These are phyloP conservation scores for Persicaria tinctoria DNA, from an alignment of 148 eudicot species.

Conservation along the genomic window DNA sequence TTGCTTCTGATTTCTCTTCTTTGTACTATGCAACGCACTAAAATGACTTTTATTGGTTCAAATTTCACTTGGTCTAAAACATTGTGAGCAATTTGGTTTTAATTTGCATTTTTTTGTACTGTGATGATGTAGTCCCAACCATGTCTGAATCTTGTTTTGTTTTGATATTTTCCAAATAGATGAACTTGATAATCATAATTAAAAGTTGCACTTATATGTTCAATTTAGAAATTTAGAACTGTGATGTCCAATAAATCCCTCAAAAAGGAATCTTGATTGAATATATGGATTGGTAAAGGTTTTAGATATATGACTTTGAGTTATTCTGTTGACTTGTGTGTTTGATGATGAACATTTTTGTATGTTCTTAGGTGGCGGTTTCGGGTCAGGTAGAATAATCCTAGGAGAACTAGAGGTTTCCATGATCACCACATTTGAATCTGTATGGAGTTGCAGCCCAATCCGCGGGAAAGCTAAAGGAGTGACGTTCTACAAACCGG, in stretches of 20 bases:
- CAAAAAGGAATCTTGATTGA: background rate
- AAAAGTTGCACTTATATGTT: background rate
- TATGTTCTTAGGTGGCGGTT: slow-evolving; percentile 56
- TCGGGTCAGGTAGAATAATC: slow-evolving; percentile 61
- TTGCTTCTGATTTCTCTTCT: background rate
- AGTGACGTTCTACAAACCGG: slow-evolving; percentile 62
- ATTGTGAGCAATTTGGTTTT: background rate
- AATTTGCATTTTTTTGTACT: background rate
- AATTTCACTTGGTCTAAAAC: background rate
- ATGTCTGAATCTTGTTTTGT: background rate
- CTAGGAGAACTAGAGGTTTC: slow-evolving; percentile 77
- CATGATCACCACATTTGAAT: slow-evolving; percentile 44
- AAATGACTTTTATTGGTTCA: background rate
- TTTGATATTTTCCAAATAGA: background rate
- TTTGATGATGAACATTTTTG: background rate
- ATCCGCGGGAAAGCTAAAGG: slow-evolving; percentile 43
- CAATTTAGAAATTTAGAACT: background rate
- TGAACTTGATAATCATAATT: background rate
- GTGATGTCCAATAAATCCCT: background rate
- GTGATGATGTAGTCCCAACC: background rate
- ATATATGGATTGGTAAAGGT: background rate
- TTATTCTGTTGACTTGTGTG: background rate
- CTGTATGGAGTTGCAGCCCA: slow-evolving; percentile 45
- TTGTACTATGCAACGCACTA: background rate
- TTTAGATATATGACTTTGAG: background rate